Conservation (phyloP, 768 basidiomycete genomes). For the Lactarius pseudohatsudake region DNA sequence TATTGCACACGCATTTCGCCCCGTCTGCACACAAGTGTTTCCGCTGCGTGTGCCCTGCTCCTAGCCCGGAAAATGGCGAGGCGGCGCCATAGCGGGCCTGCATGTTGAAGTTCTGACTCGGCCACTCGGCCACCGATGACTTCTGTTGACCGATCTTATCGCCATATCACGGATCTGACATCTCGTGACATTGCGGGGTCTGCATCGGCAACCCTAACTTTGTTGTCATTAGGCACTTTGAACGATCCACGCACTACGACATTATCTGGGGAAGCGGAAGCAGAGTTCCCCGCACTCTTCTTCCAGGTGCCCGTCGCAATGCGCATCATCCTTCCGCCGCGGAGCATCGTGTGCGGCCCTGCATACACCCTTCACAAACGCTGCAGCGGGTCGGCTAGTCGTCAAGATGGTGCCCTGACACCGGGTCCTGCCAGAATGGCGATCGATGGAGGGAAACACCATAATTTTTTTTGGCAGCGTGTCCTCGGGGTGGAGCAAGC, state of each 20-base stretch:
- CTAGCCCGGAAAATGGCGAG: slow-evolving; percentile 1
- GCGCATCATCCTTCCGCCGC: slow-evolving; percentile 15
- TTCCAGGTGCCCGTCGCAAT: slow-evolving; percentile 15
- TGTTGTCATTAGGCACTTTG: slow-evolving; percentile 6
- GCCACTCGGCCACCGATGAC: background rate
- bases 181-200: slow-evolving; percentile 17
- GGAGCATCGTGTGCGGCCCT: slow-evolving; percentile 19
- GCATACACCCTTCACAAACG: slow-evolving; percentile 25
- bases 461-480: slow-evolving; percentile 12
- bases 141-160: slow-evolving; percentile 27
- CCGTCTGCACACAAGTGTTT: slow-evolving; percentile 1
- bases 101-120: slow-evolving; percentile 6
- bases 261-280: slow-evolving; percentile 19
- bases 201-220: slow-evolving; percentile 1
- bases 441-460: slow-evolving; percentile 24
- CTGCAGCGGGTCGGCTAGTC: slow-evolving; percentile 20
- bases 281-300: slow-evolving; percentile 17
- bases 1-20: slow-evolving; percentile 3
- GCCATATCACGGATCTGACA: slow-evolving; percentile 23
- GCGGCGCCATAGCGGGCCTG: slow-evolving; percentile 2
- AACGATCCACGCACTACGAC: slow-evolving; percentile 9
- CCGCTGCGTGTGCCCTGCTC: slow-evolving; percentile 2
- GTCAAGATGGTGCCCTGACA: slow-evolving; percentile 9
- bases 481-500: slow-evolving; percentile 15
- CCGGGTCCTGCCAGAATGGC: slow-evolving; percentile 18